A percentile compares a stretch with the other conserved stretches of the same genome.
Evolutionary conservation across 306 rosid species (phyloP).

Genomic region (Sechiopsis laciniata): DNA sequence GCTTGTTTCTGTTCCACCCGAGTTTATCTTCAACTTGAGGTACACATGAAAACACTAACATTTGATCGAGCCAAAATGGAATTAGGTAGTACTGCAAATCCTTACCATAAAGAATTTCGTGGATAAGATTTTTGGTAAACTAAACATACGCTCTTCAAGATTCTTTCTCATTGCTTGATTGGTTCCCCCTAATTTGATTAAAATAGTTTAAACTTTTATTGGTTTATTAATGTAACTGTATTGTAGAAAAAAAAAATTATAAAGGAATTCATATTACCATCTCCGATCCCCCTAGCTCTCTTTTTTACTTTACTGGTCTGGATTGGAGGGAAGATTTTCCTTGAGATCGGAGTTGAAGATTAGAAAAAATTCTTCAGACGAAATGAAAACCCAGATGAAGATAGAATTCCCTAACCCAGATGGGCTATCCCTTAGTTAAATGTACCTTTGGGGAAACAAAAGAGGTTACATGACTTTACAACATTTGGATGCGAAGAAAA

Average conservation of each 20-base stretch:
- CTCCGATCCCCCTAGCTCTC: background rate
- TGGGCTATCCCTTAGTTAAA: background rate
- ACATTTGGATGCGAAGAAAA: too few relatives aligned
- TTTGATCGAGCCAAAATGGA: background rate
- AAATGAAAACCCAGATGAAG: background rate
- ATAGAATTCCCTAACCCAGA: background rate
- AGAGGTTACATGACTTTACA: too few relatives aligned
- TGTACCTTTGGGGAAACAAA: too few relatives aligned
- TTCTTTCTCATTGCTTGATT: background rate
- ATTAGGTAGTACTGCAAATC: background rate
- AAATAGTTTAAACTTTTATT: background rate
- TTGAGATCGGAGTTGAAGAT: background rate
- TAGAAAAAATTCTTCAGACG: background rate
- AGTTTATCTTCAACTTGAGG: background rate
- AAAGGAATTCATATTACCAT: background rate
- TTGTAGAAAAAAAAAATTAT: background rate
- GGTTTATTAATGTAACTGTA: background rate
- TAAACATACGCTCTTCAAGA: background rate
- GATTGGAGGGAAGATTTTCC: background rate
- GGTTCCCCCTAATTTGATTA: background rate
- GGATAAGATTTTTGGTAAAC: conserved; percentile 1
- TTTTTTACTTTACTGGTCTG: background rate
- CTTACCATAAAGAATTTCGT: background rate
- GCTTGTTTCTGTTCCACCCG: background rate
- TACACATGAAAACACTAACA: background rate